A percentile compares a stretch with the other conserved stretches of the same genome.
These are phyloP conservation scores for Gnomoniopsis sp. DNA, from an alignment of 2,329 filamentous ascomycete genomes.

Conservation along the genomic window DNA sequence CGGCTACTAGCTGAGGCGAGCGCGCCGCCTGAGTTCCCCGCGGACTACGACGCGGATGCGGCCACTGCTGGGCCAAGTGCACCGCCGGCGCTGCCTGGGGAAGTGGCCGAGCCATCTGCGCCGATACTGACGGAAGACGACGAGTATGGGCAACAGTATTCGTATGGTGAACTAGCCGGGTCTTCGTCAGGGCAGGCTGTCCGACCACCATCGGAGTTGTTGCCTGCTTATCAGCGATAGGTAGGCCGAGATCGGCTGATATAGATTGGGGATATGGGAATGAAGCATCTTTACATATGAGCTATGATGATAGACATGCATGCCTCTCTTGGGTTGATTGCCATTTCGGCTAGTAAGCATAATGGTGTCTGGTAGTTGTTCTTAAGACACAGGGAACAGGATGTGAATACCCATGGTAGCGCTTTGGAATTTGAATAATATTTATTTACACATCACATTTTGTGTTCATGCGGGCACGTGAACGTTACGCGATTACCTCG, in stretches of 20 bases:
- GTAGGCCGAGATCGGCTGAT: not conserved
- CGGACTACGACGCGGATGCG: conserved; percentile 42
- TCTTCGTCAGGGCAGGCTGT: not conserved
- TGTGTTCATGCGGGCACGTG: too few species aligned
- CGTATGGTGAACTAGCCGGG: conserved; percentile 5
- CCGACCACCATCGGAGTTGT: not conserved
- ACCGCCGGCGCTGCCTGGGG: conserved; percentile 22
- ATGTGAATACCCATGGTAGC: too few species aligned
- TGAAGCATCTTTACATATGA: not conserved
- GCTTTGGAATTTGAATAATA: too few species aligned
- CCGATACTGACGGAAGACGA: conserved; percentile 56
- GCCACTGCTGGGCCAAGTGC: conserved; percentile 20
- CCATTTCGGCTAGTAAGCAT: too few species aligned
- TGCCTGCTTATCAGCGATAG: conserved; percentile 17
- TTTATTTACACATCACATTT: too few species aligned
- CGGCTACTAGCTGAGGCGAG: conserved; percentile 63
- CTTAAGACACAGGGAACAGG: too few species aligned
- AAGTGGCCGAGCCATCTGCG: conserved; percentile 47
- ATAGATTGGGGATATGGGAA: not conserved
- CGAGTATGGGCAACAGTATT: conserved; percentile 27
- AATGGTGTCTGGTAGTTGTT: too few species aligned
- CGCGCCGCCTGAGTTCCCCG: conserved; percentile 56
- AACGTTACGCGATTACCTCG: too few species aligned
- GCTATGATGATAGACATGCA: not conserved
- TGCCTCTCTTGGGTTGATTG: too few species aligned